Percentiles rank a stretch among this genome's conserved stretches.
These are phyloP conservation scores for Fagopyrum esculentum DNA, from an alignment of 148 eudicot genomes.

Conservation along the genomic window DNA sequence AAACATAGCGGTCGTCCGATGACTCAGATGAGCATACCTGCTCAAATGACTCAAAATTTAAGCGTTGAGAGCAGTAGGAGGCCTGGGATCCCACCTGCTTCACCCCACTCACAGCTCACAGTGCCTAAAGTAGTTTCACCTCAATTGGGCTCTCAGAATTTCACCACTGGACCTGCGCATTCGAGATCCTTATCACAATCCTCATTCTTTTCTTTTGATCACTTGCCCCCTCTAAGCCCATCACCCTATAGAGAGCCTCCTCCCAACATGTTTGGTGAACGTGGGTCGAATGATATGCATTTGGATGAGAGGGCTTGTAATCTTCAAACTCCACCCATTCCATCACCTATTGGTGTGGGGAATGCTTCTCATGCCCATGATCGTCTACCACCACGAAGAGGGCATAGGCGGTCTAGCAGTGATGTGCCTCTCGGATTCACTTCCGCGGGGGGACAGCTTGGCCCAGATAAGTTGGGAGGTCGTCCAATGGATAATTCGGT, in stretches of 20 bases:
- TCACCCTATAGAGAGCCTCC: constrained; percentile 17
- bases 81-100: constrained; percentile 20
- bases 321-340: constrained; percentile 3
- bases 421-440: constrained; percentile 34
- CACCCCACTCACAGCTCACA: constrained; percentile 6
- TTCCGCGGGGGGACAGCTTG: not conserved
- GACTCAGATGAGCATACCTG: constrained; percentile 13
- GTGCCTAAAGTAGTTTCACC: not conserved
- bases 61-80: constrained; percentile 21
- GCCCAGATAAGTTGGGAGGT: not conserved
- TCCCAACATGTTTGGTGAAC: not conserved
- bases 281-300: not conserved
- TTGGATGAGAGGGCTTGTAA: constrained; percentile 10
- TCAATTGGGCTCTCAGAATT: constrained; percentile 18
- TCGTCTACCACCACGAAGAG: constrained; percentile 32
- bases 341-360: constrained; percentile 12
- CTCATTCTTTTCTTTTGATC: constrained; percentile 32
- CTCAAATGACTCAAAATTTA: constrained; percentile 27
- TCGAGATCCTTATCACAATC: constrained; percentile 36
- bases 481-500: constrained; percentile 13
- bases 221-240: constrained; percentile 40
- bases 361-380: constrained; percentile 13
- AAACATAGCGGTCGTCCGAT: constrained; percentile 19
- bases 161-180: constrained; percentile 15
- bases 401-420: constrained; percentile 36